phyloP scores from a whole-genome alignment of 768 basidiomycete species.

The Kwoniella dejecticola region DNA sequence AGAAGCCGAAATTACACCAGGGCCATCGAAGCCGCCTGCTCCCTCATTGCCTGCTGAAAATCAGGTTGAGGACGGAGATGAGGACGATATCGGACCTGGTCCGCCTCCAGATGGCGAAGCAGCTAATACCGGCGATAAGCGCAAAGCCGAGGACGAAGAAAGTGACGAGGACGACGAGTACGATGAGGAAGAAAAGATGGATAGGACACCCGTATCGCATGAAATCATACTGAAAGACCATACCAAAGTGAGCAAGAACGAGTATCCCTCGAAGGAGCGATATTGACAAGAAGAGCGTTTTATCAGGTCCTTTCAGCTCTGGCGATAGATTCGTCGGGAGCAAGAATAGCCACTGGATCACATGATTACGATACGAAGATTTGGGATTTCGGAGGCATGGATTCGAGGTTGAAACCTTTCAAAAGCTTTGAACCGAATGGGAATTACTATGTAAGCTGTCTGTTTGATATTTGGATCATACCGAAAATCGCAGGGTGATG shows the following conservation, averaged over 20 bases:
- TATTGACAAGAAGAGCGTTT: not conserved
- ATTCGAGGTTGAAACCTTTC: constrained; percentile 82
- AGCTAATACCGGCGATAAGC: not conserved
- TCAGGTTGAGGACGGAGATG: constrained; percentile 22
- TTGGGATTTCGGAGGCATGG: constrained; percentile 99
- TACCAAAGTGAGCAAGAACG: constrained; percentile 67
- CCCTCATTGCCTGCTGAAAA: not conserved
- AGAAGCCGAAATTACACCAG: not conserved
- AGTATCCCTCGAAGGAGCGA: not conserved
- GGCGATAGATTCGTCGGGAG: constrained; percentile 89
- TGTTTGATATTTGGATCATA: constrained; percentile 51
- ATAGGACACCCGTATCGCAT: constrained; percentile 81
- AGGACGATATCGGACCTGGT: constrained; percentile 18
- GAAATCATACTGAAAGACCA: constrained; percentile 93
- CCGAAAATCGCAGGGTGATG: too few species aligned
- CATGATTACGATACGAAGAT: constrained; percentile 98
- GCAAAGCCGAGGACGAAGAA: constrained; percentile 10
- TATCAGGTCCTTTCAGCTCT: constrained; percentile 81
- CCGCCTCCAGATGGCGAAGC: constrained; percentile 6
- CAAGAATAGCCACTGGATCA: constrained; percentile 83
- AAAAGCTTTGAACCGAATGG: constrained; percentile 94
- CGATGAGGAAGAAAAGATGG: constrained; percentile 39
- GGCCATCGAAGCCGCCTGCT: constrained; percentile 11
- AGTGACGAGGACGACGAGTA: constrained; percentile 26
- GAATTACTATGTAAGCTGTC: constrained; percentile 84